phyloP scores from a whole-genome alignment of 495 filamentous ascomycete species.

The Tuber microsphaerosporum region DNA sequence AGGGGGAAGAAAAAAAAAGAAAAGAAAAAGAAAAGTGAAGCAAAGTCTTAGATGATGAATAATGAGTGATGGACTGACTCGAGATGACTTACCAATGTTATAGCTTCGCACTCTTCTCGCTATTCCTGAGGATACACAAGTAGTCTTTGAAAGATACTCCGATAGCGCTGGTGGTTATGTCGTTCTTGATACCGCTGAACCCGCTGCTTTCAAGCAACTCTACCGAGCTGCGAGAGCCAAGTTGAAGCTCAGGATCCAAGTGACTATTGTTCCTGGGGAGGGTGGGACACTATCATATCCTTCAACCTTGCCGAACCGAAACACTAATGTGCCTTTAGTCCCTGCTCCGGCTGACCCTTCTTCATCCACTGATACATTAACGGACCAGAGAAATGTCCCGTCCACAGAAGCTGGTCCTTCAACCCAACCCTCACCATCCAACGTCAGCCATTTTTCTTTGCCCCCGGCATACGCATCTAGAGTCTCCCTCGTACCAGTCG shows the following conservation, averaged over 20 bases:
- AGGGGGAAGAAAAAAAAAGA: neutral
- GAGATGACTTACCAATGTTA: slow-evolving; percentile 7
- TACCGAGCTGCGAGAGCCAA: slow-evolving; percentile 97
- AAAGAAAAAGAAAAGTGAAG: neutral
- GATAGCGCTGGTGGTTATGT: slow-evolving; percentile 82
- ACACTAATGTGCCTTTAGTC: neutral
- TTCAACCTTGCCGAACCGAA: neutral
- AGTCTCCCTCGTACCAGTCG: slow-evolving; percentile 14
- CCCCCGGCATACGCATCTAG: slow-evolving; percentile 35
- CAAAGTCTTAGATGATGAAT: neutral
- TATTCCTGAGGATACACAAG: slow-evolving; percentile 60
- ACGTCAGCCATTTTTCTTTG: slow-evolving; percentile 10
- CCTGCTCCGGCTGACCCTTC: slow-evolving; percentile 1
- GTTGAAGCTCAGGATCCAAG: slow-evolving; percentile 87
- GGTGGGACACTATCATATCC: slow-evolving; percentile 1
- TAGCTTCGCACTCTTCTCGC: slow-evolving; percentile 70
- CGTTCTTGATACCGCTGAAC: slow-evolving; percentile 67
- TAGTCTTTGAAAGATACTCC: slow-evolving; percentile 88
- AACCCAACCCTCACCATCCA: slow-evolving; percentile 7
- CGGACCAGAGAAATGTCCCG: neutral
- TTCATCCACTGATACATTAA: neutral
- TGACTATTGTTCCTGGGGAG: slow-evolving; percentile 45
- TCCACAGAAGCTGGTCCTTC: neutral
- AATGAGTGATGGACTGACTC: neutral
- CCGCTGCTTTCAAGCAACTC: slow-evolving; percentile 88